Evolutionary conservation across 345 rosid species (phyloP).

Genomic region (Citrus mangshanensis): DNA sequence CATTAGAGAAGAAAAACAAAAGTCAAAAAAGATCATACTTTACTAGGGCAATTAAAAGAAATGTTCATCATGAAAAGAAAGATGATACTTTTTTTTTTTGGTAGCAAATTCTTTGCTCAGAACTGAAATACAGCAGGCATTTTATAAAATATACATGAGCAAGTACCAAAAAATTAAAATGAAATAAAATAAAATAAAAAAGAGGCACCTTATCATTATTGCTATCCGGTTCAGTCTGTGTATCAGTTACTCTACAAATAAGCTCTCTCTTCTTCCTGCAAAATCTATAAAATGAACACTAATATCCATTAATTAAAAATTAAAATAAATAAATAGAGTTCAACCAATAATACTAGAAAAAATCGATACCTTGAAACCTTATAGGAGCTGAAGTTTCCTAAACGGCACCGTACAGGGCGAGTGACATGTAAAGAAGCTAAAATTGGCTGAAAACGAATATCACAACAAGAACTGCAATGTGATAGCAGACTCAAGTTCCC

Average conservation of each 20-base stretch:
- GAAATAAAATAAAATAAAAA: neutral
- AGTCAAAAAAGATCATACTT: neutral
- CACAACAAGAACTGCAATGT: constrained; percentile 51
- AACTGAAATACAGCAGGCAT: neutral
- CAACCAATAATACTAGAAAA: neutral
- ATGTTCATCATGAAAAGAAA: neutral
- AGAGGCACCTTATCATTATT: constrained; percentile 65
- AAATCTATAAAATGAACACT: constrained; percentile 26
- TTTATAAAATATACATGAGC: neutral
- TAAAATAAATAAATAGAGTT: neutral
- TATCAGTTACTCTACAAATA: constrained; percentile 55
- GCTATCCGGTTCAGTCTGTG: constrained; percentile 73
- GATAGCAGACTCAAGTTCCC: constrained; percentile 42
- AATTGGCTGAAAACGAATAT: constrained; percentile 52
- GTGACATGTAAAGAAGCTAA: constrained; percentile 38
- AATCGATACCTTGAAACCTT: constrained; percentile 40
- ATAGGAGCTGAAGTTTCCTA: constrained; percentile 25
- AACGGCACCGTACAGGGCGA: constrained; percentile 18
- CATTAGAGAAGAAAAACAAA: constrained; percentile 1
- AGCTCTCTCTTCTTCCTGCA: constrained; percentile 44
- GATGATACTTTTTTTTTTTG: neutral
- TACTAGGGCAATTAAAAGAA: neutral
- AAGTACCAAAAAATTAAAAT: neutral
- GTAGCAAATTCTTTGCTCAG: neutral
- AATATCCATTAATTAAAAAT: constrained; percentile 1